Evolutionary conservation across 2,329 filamentous ascomycete genomes (phyloP), one percentile per base, ranked within the genome.

Genomic region (Talaromyces sp.): DNA sequence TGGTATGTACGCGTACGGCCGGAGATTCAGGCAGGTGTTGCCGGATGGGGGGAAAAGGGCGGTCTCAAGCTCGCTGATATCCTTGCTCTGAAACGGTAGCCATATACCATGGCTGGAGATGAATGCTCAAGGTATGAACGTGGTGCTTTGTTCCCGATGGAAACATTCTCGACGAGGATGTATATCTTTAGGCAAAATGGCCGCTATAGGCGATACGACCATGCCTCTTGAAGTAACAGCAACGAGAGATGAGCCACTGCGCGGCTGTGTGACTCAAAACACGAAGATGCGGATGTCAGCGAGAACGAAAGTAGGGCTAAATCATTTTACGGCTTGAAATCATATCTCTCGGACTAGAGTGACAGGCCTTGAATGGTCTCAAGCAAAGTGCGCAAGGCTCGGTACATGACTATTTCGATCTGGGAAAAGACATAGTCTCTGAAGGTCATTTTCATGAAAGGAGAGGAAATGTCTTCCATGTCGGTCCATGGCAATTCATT

Each of bases 21-120:
- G 0, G 87, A 91, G 21, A 89, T 96, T 2, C 86, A 90, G 63
- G 77, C 82, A 62, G 92, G 92, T 0, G 84, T 85, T 55, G 84
- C 86, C 21, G 92, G 92, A 1, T 96, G 92, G 92, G 92, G 92
- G 31, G 89, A 88, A 12, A 95, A 93, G 74, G 91, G 89, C 1
- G 78, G 80, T 60, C 79, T 96, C 31, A 86, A 81, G 67, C 73
- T 96, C 39, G 78, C 78, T 14, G 85, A 86, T 67, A 90, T 96
- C 44, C 72, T 93, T 16, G 66, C 65, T 42, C 63, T 72, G 55
- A 69, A 64, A 42, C 50, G 52, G 31, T 62, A 52, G 37, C 5
- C 8, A 16, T 9, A 5, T 23, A 5, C 16, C 9, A 40, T 5
- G 33, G 21, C 3, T 39, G 8, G 12, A 3, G 9, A 39, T 25